Evolutionary conservation across 805 yeast species (phyloP).

Genomic region (Monosporozyma servazzii): DNA sequence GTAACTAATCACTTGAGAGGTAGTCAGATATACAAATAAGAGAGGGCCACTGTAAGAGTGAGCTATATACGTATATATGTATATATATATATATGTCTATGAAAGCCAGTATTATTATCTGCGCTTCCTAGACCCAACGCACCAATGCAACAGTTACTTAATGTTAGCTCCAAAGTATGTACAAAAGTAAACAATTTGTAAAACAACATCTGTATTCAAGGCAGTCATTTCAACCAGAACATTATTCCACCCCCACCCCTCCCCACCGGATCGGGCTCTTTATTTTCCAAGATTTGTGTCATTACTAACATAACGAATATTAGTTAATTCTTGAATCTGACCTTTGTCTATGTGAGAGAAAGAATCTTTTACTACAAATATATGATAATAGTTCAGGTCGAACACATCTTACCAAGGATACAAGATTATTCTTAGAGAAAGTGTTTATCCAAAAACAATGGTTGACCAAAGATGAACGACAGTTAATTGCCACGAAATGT

Average conservation of each 20-base stretch:
- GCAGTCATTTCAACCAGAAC: too few relatives aligned
- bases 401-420: constrained; percentile 7
- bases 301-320: too few relatives aligned
- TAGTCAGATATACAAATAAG: too few relatives aligned
- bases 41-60: too few relatives aligned
- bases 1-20: too few relatives aligned
- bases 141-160: background rate
- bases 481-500: constrained; percentile 16
- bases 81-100: too few relatives aligned
- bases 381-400: constrained; percentile 4
- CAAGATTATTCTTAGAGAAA: constrained; percentile 12
- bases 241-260: too few relatives aligned
- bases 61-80: background rate
- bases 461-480: constrained; percentile 18
- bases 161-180: background rate
- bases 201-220: too few relatives aligned
- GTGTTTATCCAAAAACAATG: constrained; percentile 15
- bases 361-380: constrained; percentile 5
- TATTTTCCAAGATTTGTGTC: too few relatives aligned
- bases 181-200: too few relatives aligned
- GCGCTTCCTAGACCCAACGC: background rate
- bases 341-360: constrained; percentile 6
- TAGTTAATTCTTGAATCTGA: constrained; percentile 6
- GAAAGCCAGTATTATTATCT: background rate
- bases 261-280: too few relatives aligned